A percentile compares a stretch with the other conserved stretches of the same genome.
Evolutionary conservation across 345 rosid genomes (phyloP).

Genomic region (Citrus maxima): DNA sequence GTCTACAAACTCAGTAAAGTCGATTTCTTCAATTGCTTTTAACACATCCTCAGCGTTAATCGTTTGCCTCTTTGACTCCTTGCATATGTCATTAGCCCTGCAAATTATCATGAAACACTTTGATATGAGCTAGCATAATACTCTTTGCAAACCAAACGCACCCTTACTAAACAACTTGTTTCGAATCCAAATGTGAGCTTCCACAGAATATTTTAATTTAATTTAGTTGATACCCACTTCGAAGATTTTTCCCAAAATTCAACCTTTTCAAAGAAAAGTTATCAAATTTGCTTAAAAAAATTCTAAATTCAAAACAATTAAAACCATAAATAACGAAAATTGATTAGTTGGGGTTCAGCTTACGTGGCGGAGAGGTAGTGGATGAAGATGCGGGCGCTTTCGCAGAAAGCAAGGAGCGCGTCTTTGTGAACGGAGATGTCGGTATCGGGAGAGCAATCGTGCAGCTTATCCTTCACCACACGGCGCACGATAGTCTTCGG

Average conservation of each 20-base stretch:
- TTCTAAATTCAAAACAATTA: background rate
- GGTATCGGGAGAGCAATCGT: slow-evolving; percentile 61
- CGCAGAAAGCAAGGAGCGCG: slow-evolving; percentile 63
- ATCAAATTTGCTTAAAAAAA: background rate
- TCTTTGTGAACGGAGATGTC: slow-evolving; percentile 60
- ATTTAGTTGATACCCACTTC: background rate
- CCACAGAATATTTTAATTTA: background rate
- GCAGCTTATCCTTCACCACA: slow-evolving; percentile 81
- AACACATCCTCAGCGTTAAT: slow-evolving; percentile 60
- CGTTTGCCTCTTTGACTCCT: slow-evolving; percentile 68
- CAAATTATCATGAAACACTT: background rate
- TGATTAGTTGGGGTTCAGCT: background rate
- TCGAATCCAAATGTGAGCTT: background rate
- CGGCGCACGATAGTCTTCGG: slow-evolving; percentile 84
- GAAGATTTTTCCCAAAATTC: background rate
- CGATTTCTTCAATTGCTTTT: slow-evolving; percentile 57
- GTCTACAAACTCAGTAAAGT: slow-evolving; percentile 49
- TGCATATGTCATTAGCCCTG: slow-evolving; percentile 72
- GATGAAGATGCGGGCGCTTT: slow-evolving; percentile 71
- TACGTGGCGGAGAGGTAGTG: slow-evolving; percentile 77
- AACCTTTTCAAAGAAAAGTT: background rate
- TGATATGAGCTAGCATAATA: background rate
- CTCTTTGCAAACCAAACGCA: background rate
- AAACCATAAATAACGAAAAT: slow-evolving; percentile 16
- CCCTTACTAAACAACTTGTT: background rate